Conservation (phyloP, 305 asterid genomes). For the Fraxinus dipetala region DNA sequence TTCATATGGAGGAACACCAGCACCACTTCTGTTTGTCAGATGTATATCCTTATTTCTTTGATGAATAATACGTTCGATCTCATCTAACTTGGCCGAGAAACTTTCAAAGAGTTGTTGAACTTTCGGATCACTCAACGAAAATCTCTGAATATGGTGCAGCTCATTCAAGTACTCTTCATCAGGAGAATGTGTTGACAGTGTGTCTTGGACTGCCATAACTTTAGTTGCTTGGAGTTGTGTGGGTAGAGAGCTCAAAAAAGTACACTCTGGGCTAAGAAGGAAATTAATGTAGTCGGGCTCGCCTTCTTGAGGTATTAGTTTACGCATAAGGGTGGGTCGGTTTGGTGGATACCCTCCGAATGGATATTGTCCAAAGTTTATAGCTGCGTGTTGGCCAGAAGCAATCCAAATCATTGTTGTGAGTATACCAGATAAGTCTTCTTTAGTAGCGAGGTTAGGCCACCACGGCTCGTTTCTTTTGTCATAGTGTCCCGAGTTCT, state of each 20-base stretch:
- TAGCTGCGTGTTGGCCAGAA: conserved; percentile 79
- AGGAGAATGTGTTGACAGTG: conserved; percentile 69
- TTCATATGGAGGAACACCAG: conserved; percentile 77
- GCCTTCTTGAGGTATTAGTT: conserved; percentile 48
- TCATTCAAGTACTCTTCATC: conserved; percentile 77
- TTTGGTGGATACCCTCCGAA: conserved; percentile 69
- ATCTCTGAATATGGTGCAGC: conserved; percentile 54
- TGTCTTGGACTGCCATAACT: conserved; percentile 78
- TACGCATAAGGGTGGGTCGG: conserved; percentile 72
- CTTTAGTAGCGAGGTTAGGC: conserved; percentile 62
- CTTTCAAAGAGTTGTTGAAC: conserved; percentile 45
- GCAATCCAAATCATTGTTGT: conserved; percentile 70
- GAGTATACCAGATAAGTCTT: conserved; percentile 55
- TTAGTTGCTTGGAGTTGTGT: conserved; percentile 78
- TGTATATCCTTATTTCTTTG: conserved; percentile 46
- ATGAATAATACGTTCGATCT: conserved; percentile 53
- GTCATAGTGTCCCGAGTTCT: conserved; percentile 55
- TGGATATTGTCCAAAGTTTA: conserved; percentile 80
- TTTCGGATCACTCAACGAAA: conserved; percentile 47
- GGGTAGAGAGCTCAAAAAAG: conserved; percentile 72
- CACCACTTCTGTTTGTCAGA: conserved; percentile 64
- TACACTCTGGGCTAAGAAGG: conserved; percentile 50
- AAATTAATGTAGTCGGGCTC: conserved; percentile 53
- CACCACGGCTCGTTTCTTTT: conserved; percentile 75
- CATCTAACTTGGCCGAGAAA: conserved; percentile 54